These are phyloP conservation scores for Quercus tomentella DNA, from an alignment of 331 rosid genomes.

Conservation along the genomic window DNA sequence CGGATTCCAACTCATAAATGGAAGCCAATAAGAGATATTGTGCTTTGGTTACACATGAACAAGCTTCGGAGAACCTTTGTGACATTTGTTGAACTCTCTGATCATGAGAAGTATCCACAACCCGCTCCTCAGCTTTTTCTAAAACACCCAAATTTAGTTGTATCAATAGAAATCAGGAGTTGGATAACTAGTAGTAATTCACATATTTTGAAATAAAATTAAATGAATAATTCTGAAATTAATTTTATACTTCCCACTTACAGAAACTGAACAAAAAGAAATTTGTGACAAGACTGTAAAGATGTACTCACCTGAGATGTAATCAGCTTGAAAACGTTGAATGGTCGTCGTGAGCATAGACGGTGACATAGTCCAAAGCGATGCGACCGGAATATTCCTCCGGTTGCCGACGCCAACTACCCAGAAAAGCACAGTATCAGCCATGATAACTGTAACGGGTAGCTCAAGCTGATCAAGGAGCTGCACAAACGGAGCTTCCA, in stretches of 20 bases:
- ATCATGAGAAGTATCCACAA: not conserved
- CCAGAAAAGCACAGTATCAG: conserved; percentile 9
- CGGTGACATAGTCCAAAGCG: conserved; percentile 14
- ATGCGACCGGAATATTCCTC: conserved; percentile 16
- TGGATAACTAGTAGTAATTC: too few relatives aligned
- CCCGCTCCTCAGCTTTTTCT: conserved; percentile 4
- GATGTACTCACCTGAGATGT: too few relatives aligned
- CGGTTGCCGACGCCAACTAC: not conserved
- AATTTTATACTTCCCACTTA: too few relatives aligned
- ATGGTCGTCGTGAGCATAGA: not conserved
- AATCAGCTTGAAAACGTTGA: not conserved
- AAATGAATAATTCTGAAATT: too few relatives aligned
- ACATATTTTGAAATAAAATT: too few relatives aligned
- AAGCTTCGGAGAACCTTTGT: not conserved
- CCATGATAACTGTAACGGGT: not conserved
- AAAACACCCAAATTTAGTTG: too few relatives aligned
- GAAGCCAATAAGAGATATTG: conserved; percentile 12
- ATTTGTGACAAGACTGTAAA: too few relatives aligned
- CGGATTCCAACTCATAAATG: conserved; percentile 17
- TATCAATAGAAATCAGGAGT: too few relatives aligned
- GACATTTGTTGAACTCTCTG: not conserved
- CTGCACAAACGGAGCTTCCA: conserved; percentile 16
- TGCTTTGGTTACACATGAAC: conserved; percentile 4
- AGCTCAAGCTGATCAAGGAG: conserved; percentile 10
- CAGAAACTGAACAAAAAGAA: too few relatives aligned